phyloP scores from a whole-genome alignment of 2,329 filamentous ascomycete genomes.

The Cryoendolithus antarcticus region DNA sequence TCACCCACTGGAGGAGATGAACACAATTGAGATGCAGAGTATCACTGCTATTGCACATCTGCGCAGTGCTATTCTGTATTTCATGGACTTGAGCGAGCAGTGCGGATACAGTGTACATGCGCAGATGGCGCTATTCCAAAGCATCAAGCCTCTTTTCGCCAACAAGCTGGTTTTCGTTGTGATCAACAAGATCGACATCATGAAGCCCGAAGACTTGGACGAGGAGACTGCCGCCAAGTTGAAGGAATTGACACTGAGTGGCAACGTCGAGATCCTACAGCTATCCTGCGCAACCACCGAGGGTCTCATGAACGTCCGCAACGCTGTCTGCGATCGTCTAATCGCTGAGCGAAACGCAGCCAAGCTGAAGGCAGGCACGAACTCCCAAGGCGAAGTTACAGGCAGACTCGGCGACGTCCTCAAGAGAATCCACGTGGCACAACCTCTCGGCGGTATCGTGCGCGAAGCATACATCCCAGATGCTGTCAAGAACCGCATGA shows the following conservation, averaged over 20 bases:
- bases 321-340: slow-evolving; percentile 82
- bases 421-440: slow-evolving; percentile 90
- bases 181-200: slow-evolving; percentile 95
- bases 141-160: slow-evolving; percentile 90
- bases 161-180: slow-evolving; percentile 97
- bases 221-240: slow-evolving; percentile 65
- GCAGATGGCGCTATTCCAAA: slow-evolving; percentile 90
- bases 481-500: slow-evolving; percentile 64
- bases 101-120: slow-evolving; percentile 88
- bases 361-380: slow-evolving; percentile 84
- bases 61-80: slow-evolving; percentile 88
- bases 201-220: slow-evolving; percentile 75
- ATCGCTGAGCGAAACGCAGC: slow-evolving; percentile 88
- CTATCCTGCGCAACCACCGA: slow-evolving; percentile 91
- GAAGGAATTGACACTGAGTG: slow-evolving; percentile 67
- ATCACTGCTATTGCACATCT: slow-evolving; percentile 97
- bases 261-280: slow-evolving; percentile 85
- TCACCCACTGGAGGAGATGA: slow-evolving; percentile 97
- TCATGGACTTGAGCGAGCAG: slow-evolving; percentile 95
- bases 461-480: slow-evolving; percentile 84
- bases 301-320: slow-evolving; percentile 88
- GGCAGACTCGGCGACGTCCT: slow-evolving; percentile 83
- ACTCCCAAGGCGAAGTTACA: slow-evolving; percentile 59
- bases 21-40: slow-evolving; percentile 98
- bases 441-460: slow-evolving; percentile 68